Evolutionary conservation across 306 rosid genomes (phyloP), one percentile per base, ranked within the genome.

Genomic region (Vigna radiata): DNA sequence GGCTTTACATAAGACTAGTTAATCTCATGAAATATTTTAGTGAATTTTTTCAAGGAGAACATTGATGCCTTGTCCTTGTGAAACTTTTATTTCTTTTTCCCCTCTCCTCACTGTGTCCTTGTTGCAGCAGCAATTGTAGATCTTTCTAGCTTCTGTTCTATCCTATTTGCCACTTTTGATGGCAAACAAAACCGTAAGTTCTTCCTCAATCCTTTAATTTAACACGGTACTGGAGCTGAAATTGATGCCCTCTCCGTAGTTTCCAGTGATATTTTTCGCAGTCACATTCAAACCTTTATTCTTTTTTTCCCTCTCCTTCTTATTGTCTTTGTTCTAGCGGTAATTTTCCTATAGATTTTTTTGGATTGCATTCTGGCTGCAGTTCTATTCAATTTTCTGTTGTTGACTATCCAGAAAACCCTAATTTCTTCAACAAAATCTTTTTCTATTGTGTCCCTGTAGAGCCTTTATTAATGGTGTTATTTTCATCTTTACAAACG

Each of bases 31-130:
- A 12, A 15, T 48, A 55, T 55, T 55, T 48, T 60, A 9, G 47
- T 25, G 37, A 55, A 62, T 18, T 59, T 72, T 59, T n/a, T 71
- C 6, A 14, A 36, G 73, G 55, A 37, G 72, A 14, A 8, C 52
- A 65, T 80, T 54, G 18, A 74, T 17, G 5, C 27, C 70, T 33
- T 82, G 68, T 25, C 60, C 62, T 70, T 62, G 39, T 31, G 43
- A 43, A 16, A 48, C 62, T 55, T 10, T 11, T 21, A 36, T 11
- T 55, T 55, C 33, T 55, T 55, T 55, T 10, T 21, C 11, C 33
- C 33, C 29, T 8, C 15, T 10, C 16, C 29, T 21, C 7, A 6
- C 31, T 9, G 33, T 23, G 33, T 55, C 33, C 62, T 21, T 9
- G 62, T 55, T 55, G 31, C 33, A 9, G 33, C 62, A 55, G 3